phyloP scores from a whole-genome alignment of 2,329 filamentous ascomycete genomes.

The Microdochium trichocladiopsis region DNA sequence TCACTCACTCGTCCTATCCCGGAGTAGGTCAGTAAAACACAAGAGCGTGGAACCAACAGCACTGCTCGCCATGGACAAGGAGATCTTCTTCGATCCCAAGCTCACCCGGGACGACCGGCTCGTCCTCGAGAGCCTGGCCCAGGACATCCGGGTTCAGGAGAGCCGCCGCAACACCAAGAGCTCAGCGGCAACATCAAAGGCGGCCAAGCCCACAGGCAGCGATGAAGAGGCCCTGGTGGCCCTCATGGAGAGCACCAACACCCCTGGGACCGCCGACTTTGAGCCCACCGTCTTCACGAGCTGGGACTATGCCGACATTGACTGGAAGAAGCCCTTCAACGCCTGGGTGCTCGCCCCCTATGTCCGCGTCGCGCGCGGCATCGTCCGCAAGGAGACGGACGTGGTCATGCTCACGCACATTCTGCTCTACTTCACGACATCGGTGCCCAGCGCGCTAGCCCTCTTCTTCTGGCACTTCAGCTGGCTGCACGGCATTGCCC shows the following conservation, averaged over 20 bases:
- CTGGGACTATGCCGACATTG: slow-evolving; percentile 40
- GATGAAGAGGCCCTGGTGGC: slow-evolving; percentile 1
- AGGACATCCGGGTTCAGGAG: not conserved
- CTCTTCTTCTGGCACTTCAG: slow-evolving; percentile 58
- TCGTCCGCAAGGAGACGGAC: slow-evolving; percentile 62
- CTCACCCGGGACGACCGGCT: slow-evolving; percentile 3
- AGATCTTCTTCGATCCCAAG: slow-evolving; percentile 2
- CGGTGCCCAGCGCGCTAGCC: slow-evolving; percentile 59
- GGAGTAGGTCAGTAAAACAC: no score
- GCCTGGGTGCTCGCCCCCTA: slow-evolving; percentile 52
- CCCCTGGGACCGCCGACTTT: slow-evolving; percentile 37
- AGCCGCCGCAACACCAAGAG: not conserved
- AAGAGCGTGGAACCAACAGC: not conserved
- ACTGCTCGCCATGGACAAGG: slow-evolving; percentile 1
- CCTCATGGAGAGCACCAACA: slow-evolving; percentile 37
- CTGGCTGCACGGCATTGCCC: slow-evolving; percentile 59
- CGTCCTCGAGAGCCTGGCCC: slow-evolving; percentile 2
- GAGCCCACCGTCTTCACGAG: slow-evolving; percentile 47
- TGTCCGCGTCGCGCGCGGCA: slow-evolving; percentile 40
- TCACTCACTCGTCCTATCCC: no score
- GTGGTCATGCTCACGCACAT: slow-evolving; percentile 75
- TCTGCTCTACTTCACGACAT: slow-evolving; percentile 62
- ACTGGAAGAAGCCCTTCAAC: slow-evolving; percentile 29
- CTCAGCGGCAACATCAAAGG: not conserved
- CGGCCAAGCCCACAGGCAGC: not conserved